Evolutionary conservation across 371 early-diverging fungal species (phyloP), one percentile per base, ranked within the genome.

Genomic region (Blakeslea trispora): DNA sequence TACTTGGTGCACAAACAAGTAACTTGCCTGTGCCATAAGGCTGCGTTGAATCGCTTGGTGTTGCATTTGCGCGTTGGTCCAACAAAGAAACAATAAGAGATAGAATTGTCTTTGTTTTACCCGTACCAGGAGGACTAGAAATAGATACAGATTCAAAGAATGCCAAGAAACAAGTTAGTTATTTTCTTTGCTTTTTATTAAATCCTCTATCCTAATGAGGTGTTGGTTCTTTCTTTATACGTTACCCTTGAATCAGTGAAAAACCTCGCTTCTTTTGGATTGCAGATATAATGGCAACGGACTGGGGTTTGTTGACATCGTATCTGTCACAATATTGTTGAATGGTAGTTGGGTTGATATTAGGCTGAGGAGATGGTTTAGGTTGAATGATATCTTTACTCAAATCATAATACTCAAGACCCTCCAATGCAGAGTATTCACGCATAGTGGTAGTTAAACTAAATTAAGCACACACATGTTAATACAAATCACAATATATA

Each of bases 1-100:
- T 99, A 60, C 91, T 91, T 1, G 99, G 99, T 5, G 99, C 97
- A 65, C 98, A 96, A 8, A 97, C 88, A 1, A 99, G 70, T 11
- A 99, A 71, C 53, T 88, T 83, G 24, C 65, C 53, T 6, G 49
- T 14, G 7, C 49, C 45, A 18, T 39, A 54, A 8, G 45, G 53
- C 10, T 53, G 58, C 4, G 53, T 44, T 14, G 41, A 37, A 14
- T 14, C 8, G 0, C 49, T 44, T 3, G 28, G 7, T 28, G 28
- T 28, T 7, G 54, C 8, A n/a, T 28, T 46, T 42, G 60, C 31
- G 19, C 75, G 70, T 23, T 81, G 71, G n/a, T 77, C 71, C 8
- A 92, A 61, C 1, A 94, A 66, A 2, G 90, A 82, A 0, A 90
- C 91, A 28, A 94, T 77, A 13, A 97, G 69, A 0, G 89, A 90